phyloP scores from a whole-genome alignment of 2,329 filamentous ascomycete species.

The Pseudonectria foliicola region DNA sequence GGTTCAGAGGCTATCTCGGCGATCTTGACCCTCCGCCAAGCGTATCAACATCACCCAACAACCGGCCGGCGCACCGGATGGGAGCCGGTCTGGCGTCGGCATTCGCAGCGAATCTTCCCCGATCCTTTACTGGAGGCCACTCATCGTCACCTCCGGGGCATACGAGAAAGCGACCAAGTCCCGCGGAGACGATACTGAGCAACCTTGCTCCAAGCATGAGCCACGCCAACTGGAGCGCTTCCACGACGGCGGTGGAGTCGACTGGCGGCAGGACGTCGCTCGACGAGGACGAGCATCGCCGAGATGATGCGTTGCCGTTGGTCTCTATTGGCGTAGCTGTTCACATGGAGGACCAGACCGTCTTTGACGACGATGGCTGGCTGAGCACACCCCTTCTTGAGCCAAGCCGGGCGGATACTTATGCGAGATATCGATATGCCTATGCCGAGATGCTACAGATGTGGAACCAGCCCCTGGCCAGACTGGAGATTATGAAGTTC shows the following conservation, averaged over 20 bases:
- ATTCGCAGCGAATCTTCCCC: constrained; percentile 49
- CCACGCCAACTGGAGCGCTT: constrained; percentile 44
- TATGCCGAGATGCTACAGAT: constrained; percentile 64
- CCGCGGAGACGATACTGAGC: constrained; percentile 52
- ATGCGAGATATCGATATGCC: constrained; percentile 54
- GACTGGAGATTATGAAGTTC: constrained; percentile 63
- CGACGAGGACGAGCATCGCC: constrained; percentile 45
- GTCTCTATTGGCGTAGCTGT: constrained; percentile 47
- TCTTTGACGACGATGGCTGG: constrained; percentile 64
- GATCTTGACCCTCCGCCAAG: constrained; percentile 44
- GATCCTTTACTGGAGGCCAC: constrained; percentile 30
- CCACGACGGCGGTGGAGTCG: constrained; percentile 39
- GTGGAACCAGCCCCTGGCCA: constrained; percentile 55
- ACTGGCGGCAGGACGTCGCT: constrained; percentile 43
- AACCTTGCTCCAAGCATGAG: constrained; percentile 42
- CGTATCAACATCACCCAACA: constrained; percentile 54
- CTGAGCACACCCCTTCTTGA: constrained; percentile 53
- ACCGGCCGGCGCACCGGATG: constrained; percentile 43
- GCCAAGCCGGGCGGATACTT: constrained; percentile 38
- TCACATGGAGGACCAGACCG: constrained; percentile 52
- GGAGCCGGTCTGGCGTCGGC: constrained; percentile 51
- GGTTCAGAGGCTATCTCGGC: constrained; percentile 37
- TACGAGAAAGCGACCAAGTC: constrained; percentile 49
- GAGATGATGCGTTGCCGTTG: constrained; percentile 39
- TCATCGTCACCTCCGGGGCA: constrained; percentile 39